These are phyloP conservation scores for Exserohilum rostratum DNA, from an alignment of 2,329 filamentous ascomycete genomes.

Conservation along the genomic window DNA sequence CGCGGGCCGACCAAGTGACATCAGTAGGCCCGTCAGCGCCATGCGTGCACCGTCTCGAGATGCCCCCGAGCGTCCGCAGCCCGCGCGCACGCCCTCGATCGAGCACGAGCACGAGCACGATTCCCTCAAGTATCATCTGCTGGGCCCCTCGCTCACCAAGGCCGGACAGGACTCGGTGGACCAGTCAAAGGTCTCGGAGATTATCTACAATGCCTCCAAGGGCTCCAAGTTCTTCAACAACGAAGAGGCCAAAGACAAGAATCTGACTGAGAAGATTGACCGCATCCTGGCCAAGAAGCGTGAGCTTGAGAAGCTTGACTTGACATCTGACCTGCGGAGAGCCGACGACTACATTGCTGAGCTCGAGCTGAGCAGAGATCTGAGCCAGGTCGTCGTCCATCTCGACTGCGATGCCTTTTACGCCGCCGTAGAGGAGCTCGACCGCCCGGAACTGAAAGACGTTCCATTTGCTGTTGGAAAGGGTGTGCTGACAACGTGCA, in stretches of 20 bases:
- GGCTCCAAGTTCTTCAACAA: conserved; percentile 96
- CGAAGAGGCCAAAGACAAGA: conserved; percentile 81
- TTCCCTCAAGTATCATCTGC: conserved; percentile 85
- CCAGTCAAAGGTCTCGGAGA: conserved; percentile 89
- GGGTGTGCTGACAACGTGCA: conserved; percentile 74
- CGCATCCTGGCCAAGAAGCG: conserved; percentile 76
- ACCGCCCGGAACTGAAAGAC: conserved; percentile 79
- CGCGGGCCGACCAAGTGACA: neutral
- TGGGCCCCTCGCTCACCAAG: conserved; percentile 91
- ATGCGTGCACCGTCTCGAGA: neutral
- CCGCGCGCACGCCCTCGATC: conserved; percentile 20
- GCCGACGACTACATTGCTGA: conserved; percentile 83
- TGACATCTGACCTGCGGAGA: conserved; percentile 73
- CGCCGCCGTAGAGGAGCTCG: conserved; percentile 81
- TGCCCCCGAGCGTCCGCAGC: conserved; percentile 21
- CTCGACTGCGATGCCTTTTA: conserved; percentile 98
- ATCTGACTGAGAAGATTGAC: conserved; percentile 84
- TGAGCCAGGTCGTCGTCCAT: conserved; percentile 86
- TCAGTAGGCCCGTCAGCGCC: too few relatives aligned
- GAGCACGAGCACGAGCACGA: conserved; percentile 52
- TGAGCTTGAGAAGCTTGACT: conserved; percentile 75
- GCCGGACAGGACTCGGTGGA: conserved; percentile 93
- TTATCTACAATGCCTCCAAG: conserved; percentile 96
- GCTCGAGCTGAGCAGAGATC: conserved; percentile 77
- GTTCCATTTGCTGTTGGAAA: conserved; percentile 90